Evolutionary conservation across 768 basidiomycete genomes (phyloP), one percentile per base, ranked within the genome.

Genomic region (Brasilioporus rufonigricans): DNA sequence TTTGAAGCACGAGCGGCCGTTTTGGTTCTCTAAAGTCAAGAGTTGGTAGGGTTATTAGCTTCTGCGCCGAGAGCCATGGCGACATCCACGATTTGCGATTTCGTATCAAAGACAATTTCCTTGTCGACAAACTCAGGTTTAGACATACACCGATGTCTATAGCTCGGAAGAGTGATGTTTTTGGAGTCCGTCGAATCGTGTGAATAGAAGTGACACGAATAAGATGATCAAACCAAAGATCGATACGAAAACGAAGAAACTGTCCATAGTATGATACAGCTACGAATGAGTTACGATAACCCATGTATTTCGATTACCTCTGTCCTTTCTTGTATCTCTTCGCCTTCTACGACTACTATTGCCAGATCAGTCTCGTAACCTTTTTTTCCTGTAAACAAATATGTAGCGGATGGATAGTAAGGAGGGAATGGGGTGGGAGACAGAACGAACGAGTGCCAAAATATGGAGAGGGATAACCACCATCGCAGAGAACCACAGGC

Each of bases 21-120:
- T 91, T 69, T 94, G 89, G 86, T 97, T 97, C 72, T 94, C 92
- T 39, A 93, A 89, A 71, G 91, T 93, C 61, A 79, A 80, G 66
- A 92, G 87, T 39, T 91, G 85, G 65, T 48, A 65, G 55, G 65
- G 62, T 21, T 67, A 56, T 52, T 66, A 62, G 44, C 19, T 31
- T 31, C 12, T 36, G 44, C 1, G 23, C 5, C 14, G 33, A 23
- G 13, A 23, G 13, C 7, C 18, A 29, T 29, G n/a, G n/a, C n/a
- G n/a, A n/a, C n/a, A n/a, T n/a, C 14, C 10, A 39, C n/a, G 12
- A 39, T 19, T 39, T 39, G 12, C 12, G n/a, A 3, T 10, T 33
- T 38, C 14, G 33, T 5, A 16, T 35, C 13, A 14, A 9, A 29
- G 33, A 19, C 38, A 18, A 19, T 43, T 16, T 43, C 13, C 13